phyloP scores from a whole-genome alignment of 2,329 filamentous ascomycete species.

The Hypomyces rosellus region DNA sequence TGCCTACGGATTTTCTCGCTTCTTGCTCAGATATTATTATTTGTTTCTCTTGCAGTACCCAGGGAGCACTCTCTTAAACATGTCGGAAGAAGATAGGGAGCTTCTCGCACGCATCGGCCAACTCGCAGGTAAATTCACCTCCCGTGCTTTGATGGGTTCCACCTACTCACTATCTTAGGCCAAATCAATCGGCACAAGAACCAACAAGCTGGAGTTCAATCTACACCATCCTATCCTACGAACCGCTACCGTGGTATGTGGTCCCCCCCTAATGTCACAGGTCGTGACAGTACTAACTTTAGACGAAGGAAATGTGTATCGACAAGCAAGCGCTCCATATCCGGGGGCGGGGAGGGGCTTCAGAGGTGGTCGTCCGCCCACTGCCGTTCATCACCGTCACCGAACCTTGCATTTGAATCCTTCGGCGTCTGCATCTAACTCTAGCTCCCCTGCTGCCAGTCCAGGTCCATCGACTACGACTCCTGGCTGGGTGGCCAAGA shows the following conservation, averaged over 20 bases:
- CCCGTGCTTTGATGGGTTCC: constrained; percentile 6
- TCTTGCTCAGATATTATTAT: too few relatives aligned
- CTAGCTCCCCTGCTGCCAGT: constrained; percentile 27
- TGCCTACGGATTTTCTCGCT: too few relatives aligned
- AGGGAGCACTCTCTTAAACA: constrained; percentile 13
- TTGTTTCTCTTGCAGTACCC: too few relatives aligned
- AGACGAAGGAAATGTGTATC: constrained; percentile 26
- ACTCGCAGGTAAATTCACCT: constrained; percentile 36
- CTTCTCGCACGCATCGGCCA: constrained; percentile 48
- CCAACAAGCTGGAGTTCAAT: constrained; percentile 42
- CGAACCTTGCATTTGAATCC: constrained; percentile 60
- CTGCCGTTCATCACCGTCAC: constrained; percentile 33
- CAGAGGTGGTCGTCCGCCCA: constrained; percentile 29
- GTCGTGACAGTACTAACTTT: background rate
- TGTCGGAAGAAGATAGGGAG: constrained; percentile 46
- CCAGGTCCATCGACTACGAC: constrained; percentile 9
- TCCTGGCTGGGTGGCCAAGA: constrained; percentile 60
- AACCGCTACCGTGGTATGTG: constrained; percentile 32
- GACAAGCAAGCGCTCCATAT: constrained; percentile 28
- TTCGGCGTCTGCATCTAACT: constrained; percentile 26
- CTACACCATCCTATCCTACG: constrained; percentile 22
- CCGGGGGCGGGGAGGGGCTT: constrained; percentile 26
- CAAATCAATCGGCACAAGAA: constrained; percentile 77
- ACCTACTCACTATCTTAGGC: constrained; percentile 40
- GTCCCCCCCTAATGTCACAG: background rate